phyloP scores from a whole-genome alignment of 2,329 filamentous ascomycete species.

The Malbranchea zuffiana region DNA sequence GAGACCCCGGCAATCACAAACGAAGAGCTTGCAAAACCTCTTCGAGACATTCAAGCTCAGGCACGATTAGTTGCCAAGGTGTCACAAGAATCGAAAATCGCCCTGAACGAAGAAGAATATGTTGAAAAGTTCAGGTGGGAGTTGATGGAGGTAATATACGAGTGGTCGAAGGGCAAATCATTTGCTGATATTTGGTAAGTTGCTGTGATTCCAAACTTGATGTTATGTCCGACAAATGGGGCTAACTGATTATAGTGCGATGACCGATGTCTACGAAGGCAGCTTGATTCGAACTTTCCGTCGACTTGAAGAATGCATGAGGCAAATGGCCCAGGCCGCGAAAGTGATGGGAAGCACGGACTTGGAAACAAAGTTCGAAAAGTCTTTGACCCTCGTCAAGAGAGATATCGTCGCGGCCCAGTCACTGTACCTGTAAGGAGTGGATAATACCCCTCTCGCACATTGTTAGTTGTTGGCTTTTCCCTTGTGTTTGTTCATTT shows the following conservation, averaged over 20 bases:
- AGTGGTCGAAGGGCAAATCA: slow-evolving; percentile 80
- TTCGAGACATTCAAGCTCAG: slow-evolving; percentile 74
- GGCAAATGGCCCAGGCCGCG: slow-evolving; percentile 88
- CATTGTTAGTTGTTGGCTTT: neutral
- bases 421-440: slow-evolving; percentile 68
- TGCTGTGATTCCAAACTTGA: neutral
- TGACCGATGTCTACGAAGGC: slow-evolving; percentile 97
- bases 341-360: slow-evolving; percentile 99
- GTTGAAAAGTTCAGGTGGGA: slow-evolving; percentile 81
- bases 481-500: neutral
- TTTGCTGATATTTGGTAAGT: slow-evolving; percentile 93
- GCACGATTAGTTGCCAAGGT: slow-evolving; percentile 85
- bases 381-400: slow-evolving; percentile 71
- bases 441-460: neutral
- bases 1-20: slow-evolving; percentile 55
- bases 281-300: slow-evolving; percentile 94
- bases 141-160: slow-evolving; percentile 90
- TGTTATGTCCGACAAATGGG: too few species aligned
- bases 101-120: slow-evolving; percentile 92
- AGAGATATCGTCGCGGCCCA: slow-evolving; percentile 92
- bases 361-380: slow-evolving; percentile 82
- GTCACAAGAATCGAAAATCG: slow-evolving; percentile 84
- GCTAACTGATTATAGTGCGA: slow-evolving; percentile 55
- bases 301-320: slow-evolving; percentile 80
- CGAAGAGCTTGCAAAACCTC: slow-evolving; percentile 78